A percentile compares a stretch with the other conserved stretches of the same genome.
These are phyloP conservation scores for Neurospora intermedia DNA, from an alignment of 495 filamentous ascomycete species.

Conservation along the genomic window DNA sequence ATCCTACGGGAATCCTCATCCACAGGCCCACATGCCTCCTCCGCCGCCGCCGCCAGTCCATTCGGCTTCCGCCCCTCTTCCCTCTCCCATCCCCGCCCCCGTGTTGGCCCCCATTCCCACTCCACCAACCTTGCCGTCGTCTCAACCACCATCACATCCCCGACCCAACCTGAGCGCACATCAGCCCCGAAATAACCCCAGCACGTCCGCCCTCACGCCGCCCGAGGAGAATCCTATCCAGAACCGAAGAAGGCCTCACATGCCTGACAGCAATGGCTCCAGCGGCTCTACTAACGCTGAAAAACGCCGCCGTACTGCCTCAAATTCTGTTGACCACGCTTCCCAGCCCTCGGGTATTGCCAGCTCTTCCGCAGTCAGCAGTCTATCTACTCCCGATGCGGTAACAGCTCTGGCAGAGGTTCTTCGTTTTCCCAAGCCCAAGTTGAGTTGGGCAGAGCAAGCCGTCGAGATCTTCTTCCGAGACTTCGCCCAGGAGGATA, in stretches of 20 bases:
- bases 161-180: conserved; percentile 9
- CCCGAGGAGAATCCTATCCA: conserved; percentile 35
- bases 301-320: conserved; percentile 32
- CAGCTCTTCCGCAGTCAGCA: conserved; percentile 14
- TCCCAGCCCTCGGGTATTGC: not conserved
- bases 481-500: conserved; percentile 37
- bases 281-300: conserved; percentile 16
- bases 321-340: conserved; percentile 13
- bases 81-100: not conserved
- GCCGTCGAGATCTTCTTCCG: conserved; percentile 40
- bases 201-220: conserved; percentile 34
- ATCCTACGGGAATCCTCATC: conserved; percentile 9
- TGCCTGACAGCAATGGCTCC: conserved; percentile 3
- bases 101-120: not conserved
- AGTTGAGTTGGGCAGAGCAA: conserved; percentile 34
- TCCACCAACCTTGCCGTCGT: conserved; percentile 1
- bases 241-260: conserved; percentile 22
- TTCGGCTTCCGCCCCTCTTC: not conserved
- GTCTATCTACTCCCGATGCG: conserved; percentile 2
- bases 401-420: conserved; percentile 25
- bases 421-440: conserved; percentile 6
- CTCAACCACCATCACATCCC: conserved; percentile 8
- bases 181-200: conserved; percentile 3
- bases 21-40: conserved; percentile 15
- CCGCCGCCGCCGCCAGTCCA: conserved; percentile 5